phyloP scores from a whole-genome alignment of 345 rosid genomes.

The Physaria fendleri region DNA sequence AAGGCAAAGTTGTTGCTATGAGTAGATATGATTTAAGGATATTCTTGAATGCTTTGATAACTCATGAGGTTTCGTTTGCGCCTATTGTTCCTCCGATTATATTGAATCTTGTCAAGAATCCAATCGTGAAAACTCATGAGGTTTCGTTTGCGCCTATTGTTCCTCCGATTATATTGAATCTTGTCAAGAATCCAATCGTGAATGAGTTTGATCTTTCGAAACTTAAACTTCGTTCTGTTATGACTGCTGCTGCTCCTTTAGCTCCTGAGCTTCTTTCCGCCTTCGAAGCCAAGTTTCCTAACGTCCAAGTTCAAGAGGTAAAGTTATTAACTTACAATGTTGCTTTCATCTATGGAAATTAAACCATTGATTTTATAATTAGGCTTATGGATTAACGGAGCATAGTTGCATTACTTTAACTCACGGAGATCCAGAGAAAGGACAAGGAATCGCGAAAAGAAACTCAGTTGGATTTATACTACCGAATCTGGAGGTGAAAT shows the following conservation, averaged over 20 bases:
- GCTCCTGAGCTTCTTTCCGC: constrained; percentile 75
- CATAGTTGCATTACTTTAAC: constrained; percentile 93
- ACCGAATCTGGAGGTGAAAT: constrained; percentile 81
- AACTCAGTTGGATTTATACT: constrained; percentile 86
- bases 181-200: constrained; percentile 81
- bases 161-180: constrained; percentile 68
- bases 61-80: constrained; percentile 75
- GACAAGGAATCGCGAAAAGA: constrained; percentile 55
- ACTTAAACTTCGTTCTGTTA: constrained; percentile 66
- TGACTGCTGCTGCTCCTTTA: constrained; percentile 92
- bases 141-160: constrained; percentile 87
- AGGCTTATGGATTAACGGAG: constrained; percentile 98
- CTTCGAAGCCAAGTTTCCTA: constrained; percentile 64
- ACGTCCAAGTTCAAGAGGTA: constrained; percentile 87
- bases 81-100: constrained; percentile 92
- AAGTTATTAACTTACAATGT: not conserved
- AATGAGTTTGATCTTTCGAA: constrained; percentile 76
- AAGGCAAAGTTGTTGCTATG: constrained; percentile 89
- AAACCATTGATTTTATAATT: not conserved
- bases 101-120: constrained; percentile 69
- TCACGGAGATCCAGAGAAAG: constrained; percentile 55
- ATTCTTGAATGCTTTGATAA: constrained; percentile 57
- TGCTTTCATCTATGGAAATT: not conserved
- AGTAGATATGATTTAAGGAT: constrained; percentile 65
- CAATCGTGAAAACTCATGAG: constrained; percentile 66